Conservation (phyloP, 2,329 filamentous ascomycete genomes). For the Penicillium sp. region DNA sequence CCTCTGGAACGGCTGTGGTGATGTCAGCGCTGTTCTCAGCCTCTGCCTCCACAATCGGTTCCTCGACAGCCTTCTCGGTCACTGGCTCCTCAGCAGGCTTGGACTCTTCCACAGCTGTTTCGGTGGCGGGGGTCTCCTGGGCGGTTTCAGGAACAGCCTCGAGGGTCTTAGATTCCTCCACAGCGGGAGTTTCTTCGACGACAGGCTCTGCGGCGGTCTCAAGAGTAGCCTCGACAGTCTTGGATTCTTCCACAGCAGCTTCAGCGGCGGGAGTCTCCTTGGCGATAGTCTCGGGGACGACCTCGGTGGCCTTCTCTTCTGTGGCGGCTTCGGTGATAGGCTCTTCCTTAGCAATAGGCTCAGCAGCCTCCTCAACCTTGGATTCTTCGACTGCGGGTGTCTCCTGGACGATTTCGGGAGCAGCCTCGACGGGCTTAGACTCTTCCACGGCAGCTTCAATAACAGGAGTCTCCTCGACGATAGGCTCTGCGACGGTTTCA, state of each 20-base stretch:
- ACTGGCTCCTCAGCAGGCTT: constrained; percentile 3
- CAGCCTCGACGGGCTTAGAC: not conserved
- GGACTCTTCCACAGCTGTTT: not conserved
- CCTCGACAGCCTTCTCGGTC: constrained; percentile 2
- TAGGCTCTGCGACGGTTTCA: not conserved
- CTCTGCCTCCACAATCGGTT: constrained; percentile 4
- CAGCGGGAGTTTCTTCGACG: not conserved
- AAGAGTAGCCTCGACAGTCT: constrained; percentile 3
- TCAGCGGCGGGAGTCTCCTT: not conserved
- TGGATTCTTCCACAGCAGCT: not conserved
- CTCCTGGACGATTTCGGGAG: not conserved
- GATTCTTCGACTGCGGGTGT: not conserved
- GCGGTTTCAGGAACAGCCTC: not conserved
- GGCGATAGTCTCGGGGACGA: too few species aligned
- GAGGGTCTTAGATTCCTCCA: not conserved
- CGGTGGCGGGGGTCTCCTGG: not conserved
- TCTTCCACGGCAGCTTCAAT: constrained; percentile 1
- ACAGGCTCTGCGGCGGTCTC: not conserved
- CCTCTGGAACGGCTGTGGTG: not conserved
- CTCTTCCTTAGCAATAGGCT: not conserved
- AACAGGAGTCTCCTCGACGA: not conserved
- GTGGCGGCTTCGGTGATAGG: not conserved
- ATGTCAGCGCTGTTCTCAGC: constrained; percentile 5
- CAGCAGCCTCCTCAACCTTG: not conserved
- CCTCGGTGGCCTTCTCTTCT: constrained; percentile 2